phyloP scores from a whole-genome alignment of 768 basidiomycete species.

The Trametopsis cervina region DNA sequence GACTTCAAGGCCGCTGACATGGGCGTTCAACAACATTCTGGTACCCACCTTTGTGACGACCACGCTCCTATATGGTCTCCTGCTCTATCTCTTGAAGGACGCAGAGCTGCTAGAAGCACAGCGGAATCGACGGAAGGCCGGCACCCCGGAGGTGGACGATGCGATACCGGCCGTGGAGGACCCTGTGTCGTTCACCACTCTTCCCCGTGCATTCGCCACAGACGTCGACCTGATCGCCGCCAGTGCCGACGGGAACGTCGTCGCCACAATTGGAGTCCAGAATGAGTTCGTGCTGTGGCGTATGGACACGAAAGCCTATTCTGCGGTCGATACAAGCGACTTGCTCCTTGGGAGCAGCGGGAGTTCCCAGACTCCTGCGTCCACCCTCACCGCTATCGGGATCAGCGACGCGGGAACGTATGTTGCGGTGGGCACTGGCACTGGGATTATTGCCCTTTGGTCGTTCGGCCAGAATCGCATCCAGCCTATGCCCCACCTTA shows the following conservation, averaged over 20 bases:
- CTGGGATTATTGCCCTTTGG: slow-evolving; percentile 62
- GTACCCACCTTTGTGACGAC: slow-evolving; percentile 81
- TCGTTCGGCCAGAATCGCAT: slow-evolving; percentile 35
- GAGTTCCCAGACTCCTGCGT: slow-evolving; percentile 39
- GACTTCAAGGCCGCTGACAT: slow-evolving; percentile 52
- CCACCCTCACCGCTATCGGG: slow-evolving; percentile 53
- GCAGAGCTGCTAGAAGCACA: slow-evolving; percentile 88
- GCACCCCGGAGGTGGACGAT: slow-evolving; percentile 26
- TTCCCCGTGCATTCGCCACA: slow-evolving; percentile 74
- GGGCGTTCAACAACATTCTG: slow-evolving; percentile 77
- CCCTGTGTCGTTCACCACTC: slow-evolving; percentile 51
- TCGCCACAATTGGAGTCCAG: slow-evolving; percentile 69
- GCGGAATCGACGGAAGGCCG: slow-evolving; percentile 48
- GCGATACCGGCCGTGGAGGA: slow-evolving; percentile 29
- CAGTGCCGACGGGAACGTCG: slow-evolving; percentile 56
- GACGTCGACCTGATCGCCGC: slow-evolving; percentile 79
- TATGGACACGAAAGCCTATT: slow-evolving; percentile 32
- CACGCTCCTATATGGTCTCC: slow-evolving; percentile 60
- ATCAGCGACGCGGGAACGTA: slow-evolving; percentile 54
- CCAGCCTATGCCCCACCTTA: slow-evolving; percentile 34
- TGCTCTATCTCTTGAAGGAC: slow-evolving; percentile 85
- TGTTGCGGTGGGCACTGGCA: slow-evolving; percentile 67
- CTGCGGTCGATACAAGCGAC: slow-evolving; percentile 45
- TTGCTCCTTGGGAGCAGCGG: slow-evolving; percentile 40
- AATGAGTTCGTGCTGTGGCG: slow-evolving; percentile 75